Evolutionary conservation across 768 basidiomycete genomes (phyloP), one percentile per base, ranked within the genome.

Genomic region (Paxillus rubicundulus): DNA sequence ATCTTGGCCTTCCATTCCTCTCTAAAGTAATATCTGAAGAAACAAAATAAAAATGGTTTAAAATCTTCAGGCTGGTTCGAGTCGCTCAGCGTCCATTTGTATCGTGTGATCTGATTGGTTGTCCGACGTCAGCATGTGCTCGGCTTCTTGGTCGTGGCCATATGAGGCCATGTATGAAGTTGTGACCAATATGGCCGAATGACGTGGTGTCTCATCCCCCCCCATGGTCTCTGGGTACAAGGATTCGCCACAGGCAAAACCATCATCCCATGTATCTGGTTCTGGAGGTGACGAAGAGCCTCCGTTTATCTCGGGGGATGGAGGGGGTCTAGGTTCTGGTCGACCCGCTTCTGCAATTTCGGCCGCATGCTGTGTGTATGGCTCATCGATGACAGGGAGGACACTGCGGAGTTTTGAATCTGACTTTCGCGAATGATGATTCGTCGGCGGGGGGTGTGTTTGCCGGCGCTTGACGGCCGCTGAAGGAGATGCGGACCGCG

Each of bases 301-400:
- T 5, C 58, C 70, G 51, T 71, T 67, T 70, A 70, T 46, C 51
- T 68, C 57, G 41, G 66, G 49, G 28, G 68, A 48, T 21, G 69
- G 52, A 43, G 66, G 50, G 38, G 66, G 57, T 53, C 57, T 45
- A 55, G 50, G 48, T 56, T 64, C 61, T 50, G 62, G 39, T 49
- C 52, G 52, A 12, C 47, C 43, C 10, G 39, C 16, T 39, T 64
- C 66, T 34, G 57, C 17, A 24, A 27, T 40, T n/a, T 64, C 68
- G 45, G 55, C 69, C 41, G 70, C 56, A 53, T 69, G 63, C 17
- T 67, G 72, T 48, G 74, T 55, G 50, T 73, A 79, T 28, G 69
- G 67, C 68, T 91, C 89, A 54, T 88, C 85, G 49, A 91, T 84
- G 18, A 82, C 78, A 28, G 86, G 68, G n/a, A 91, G 72, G n/a